A percentile compares a stretch with the other conserved stretches of the same genome.
Evolutionary conservation across 805 yeast genomes (phyloP).

Genomic region (Yamadazyma endophytica): DNA sequence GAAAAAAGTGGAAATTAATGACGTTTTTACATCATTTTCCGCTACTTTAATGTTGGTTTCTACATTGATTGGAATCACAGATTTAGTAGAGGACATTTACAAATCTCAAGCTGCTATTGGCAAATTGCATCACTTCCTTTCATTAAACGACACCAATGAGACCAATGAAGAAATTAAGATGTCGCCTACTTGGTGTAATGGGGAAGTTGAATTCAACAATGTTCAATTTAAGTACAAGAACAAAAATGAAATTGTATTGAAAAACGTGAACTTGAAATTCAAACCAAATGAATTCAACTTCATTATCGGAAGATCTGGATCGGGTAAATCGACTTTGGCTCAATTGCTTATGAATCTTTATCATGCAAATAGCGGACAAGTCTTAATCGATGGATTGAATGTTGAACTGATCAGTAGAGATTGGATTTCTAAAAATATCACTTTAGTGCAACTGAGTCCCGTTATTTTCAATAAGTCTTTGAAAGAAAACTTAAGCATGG

Average conservation of each 20-base stretch:
- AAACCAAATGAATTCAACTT: conserved; percentile 47
- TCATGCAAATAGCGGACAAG: conserved; percentile 45
- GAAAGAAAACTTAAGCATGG: conserved; percentile 58
- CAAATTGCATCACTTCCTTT: conserved; percentile 28
- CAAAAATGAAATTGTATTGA: conserved; percentile 47
- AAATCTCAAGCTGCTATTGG: conserved; percentile 69
- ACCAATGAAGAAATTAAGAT: conserved; percentile 1
- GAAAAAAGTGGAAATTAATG: conserved; percentile 50
- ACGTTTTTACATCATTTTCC: conserved; percentile 78
- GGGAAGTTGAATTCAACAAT: conserved; percentile 50
- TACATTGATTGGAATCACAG: conserved; percentile 50
- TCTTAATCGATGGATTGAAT: conserved; percentile 53
- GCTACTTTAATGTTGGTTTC: conserved; percentile 74
- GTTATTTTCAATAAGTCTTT: conserved; percentile 62
- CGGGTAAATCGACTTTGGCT: conserved; percentile 85
- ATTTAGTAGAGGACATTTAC: conserved; percentile 57
- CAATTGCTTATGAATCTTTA: conserved; percentile 62
- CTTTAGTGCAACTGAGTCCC: conserved; percentile 71
- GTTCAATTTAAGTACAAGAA: conserved; percentile 64
- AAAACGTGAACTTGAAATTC: conserved; percentile 36
- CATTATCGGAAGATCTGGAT: conserved; percentile 84
- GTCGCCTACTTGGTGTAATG: conserved; percentile 24
- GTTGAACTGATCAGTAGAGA: conserved; percentile 36
- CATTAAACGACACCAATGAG: conserved; percentile 1
- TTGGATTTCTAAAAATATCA: conserved; percentile 61